Base-by-base conservation (phyloP, 2,329 filamentous ascomycete genomes). In the Pestalotiopsis sp. region DNA sequence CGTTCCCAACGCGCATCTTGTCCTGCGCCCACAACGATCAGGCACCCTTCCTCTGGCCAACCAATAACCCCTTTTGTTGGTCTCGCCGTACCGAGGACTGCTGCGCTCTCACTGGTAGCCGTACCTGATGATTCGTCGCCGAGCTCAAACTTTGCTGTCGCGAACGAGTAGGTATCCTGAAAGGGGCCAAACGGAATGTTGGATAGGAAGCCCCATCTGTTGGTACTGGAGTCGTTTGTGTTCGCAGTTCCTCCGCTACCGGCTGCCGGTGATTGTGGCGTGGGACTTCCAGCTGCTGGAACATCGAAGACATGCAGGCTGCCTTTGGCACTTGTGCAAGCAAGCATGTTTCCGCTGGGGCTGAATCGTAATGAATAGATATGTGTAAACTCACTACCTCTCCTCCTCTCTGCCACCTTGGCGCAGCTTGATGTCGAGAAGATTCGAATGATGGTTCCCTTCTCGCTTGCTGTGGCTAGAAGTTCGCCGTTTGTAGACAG, bases 251-350 rank as follows among this genome's bases (percentile, higher is more conserved):
- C 71, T 64, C 67, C 73, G 58, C 58, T 68, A 49, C 67, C 61
- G 14, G n/a, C 66, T 63, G 59, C 71, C 39, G 64, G 23, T 14
- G 23, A 23, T 12, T 45, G 25, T 17, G 64, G 11, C 17, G n/a
- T 14, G 12, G 14, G n/a, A 23, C 64, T 83, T 41, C 75, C 84
- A 9, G 84, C 82, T 69, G 88, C 86, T 3, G 92, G 91, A 1
- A 98, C 86, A 76, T 98, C 94, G 77, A 98, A 99, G 49, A 99
- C 88, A 80, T 99, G 96, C 12, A 99, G 85, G 0, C 95, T 99
- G 5, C 93, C 95, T 81, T 98, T 99, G 84, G 99, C 96, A 1
- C 95, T 98, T 1, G 95, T 98, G 70, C 94, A 95, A 31, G 96
- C 96, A 12, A 98, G 86, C 77, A 94, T 87, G 58, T 87, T 88